Percentiles rank a stretch among this genome's conserved stretches.
phyloP scores from a whole-genome alignment of 192 early-diverging fungal genomes.

The Coemansia aciculifera region DNA sequence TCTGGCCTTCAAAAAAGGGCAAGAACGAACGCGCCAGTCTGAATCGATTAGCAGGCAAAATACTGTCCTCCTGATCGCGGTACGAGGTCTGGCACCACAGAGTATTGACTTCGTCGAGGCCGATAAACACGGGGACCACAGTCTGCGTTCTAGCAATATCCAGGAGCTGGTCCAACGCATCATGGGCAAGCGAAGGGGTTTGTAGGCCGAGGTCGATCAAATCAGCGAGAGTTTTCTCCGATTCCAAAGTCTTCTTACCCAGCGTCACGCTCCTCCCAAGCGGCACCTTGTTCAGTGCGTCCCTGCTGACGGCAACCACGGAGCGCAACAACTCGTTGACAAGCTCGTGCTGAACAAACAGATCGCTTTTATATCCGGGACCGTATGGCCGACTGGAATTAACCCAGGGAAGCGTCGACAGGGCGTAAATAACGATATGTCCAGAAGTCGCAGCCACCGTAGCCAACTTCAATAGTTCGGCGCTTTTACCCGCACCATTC shows the following conservation, averaged over 20 bases:
- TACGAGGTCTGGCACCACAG: slow-evolving; percentile 44
- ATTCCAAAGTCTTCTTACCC: slow-evolving; percentile 29
- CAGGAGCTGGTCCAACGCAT: slow-evolving; percentile 37
- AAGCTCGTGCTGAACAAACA: slow-evolving; percentile 43
- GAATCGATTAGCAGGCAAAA: slow-evolving; percentile 35
- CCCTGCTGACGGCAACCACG: slow-evolving; percentile 18
- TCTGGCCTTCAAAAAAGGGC: slow-evolving; percentile 43
- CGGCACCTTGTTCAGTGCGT: slow-evolving; percentile 30
- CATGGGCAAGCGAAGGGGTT: slow-evolving; percentile 39
- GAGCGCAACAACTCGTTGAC: slow-evolving; percentile 27
- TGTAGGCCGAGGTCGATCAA: slow-evolving; percentile 33
- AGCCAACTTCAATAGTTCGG: slow-evolving; percentile 48
- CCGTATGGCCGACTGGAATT: slow-evolving; percentile 51
- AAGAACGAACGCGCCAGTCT: slow-evolving; percentile 37
- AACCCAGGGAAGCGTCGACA: slow-evolving; percentile 38
- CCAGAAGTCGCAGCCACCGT: slow-evolving; percentile 30
- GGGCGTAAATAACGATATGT: slow-evolving; percentile 40
- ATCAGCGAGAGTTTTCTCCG: slow-evolving; percentile 30
- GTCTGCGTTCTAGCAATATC: slow-evolving; percentile 40
- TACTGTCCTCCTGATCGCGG: slow-evolving; percentile 34
- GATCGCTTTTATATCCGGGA: slow-evolving; percentile 13
- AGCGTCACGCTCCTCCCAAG: slow-evolving; percentile 34
- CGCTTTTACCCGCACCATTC: slow-evolving; percentile 48
- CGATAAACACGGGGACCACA: slow-evolving; percentile 42
- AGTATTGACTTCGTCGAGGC: slow-evolving; percentile 50